phyloP scores from a whole-genome alignment of 352 stramenopile species.

The Discostella stelligera region DNA sequence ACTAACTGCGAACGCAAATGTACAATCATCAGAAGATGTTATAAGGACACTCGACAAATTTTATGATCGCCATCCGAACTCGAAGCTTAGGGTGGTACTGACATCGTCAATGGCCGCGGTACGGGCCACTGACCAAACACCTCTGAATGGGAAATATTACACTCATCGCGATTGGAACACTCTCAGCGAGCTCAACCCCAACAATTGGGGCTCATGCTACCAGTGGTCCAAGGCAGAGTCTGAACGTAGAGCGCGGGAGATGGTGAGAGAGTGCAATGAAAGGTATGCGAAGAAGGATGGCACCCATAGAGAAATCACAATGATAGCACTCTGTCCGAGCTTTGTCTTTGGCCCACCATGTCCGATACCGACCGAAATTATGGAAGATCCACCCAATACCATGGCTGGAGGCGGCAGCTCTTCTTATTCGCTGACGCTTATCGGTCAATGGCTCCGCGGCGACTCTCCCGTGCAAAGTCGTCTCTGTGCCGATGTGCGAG shows the following conservation, averaged over 20 bases:
- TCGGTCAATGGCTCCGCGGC: slow-evolving; percentile 72
- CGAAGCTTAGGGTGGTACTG: slow-evolving; percentile 60
- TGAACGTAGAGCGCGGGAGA: slow-evolving; percentile 63
- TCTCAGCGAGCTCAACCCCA: slow-evolving; percentile 42
- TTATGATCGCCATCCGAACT: slow-evolving; percentile 16
- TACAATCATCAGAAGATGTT: slow-evolving; percentile 73
- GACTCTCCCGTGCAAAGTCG: slow-evolving; percentile 72
- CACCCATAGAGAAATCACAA: slow-evolving; percentile 41
- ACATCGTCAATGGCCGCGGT: slow-evolving; percentile 81
- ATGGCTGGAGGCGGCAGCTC: slow-evolving; percentile 30
- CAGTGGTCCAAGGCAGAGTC: slow-evolving; percentile 78
- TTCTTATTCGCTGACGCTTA: slow-evolving; percentile 70
- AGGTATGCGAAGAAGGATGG: slow-evolving; percentile 11
- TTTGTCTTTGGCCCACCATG: slow-evolving; percentile 78
- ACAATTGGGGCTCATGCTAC: slow-evolving; percentile 70
- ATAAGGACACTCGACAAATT: slow-evolving; percentile 52
- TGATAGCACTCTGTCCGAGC: slow-evolving; percentile 70
- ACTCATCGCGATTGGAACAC: slow-evolving; percentile 77
- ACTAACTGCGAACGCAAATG: slow-evolving; percentile 75
- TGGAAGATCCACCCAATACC: not conserved
- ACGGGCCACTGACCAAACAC: slow-evolving; percentile 68
- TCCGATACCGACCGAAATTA: slow-evolving; percentile 23
- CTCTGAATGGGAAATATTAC: slow-evolving; percentile 70
- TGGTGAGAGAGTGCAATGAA: slow-evolving; percentile 49
- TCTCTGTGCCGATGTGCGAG: slow-evolving; percentile 76